Base-by-base conservation (phyloP, 768 basidiomycete species). In the Cystofilobasidium macerans region DNA sequence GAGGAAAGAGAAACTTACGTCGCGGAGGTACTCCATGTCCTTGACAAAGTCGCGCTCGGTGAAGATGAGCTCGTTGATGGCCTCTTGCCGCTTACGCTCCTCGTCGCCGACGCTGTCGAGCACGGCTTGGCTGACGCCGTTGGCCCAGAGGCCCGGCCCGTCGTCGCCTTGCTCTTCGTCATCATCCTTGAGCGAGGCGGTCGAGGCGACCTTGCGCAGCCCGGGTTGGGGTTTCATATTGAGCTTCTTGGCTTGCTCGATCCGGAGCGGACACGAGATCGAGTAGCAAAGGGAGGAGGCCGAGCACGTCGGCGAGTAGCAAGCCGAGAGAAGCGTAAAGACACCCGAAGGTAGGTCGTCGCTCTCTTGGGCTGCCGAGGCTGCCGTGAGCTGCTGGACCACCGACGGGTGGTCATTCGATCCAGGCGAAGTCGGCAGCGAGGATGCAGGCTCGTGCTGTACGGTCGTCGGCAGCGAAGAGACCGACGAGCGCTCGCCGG, bases 1-100 rank as follows among this genome's bases (percentile, higher is more conserved):
- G 40, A 47, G 28, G 43, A 5, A 5, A 24, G 22, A n/a, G 20
- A 26, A 16, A 68, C 67, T 45, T 35, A 68, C 67, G 45, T 68
- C 67, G 69, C 93, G 86, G 56, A 99, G 82, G 73, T 98, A 98
- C 77, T 99, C 95, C 84, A 98, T 84, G 77, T 97, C 95, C 64
- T 90, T 83, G 53, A 99, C 93, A 76, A 99, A 98, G 78, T 98
- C 95, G 32, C 93, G 83, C 75, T 98, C 95, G 11, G 95, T 99
- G 69, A 84, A 84, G 64, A 84, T 85, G 40, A 95, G 89, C 78
- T 99, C 95, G 73, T 98, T 97, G 79, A 99, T 98, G 26, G 90
- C 89, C 76, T 99, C 95, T 75, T 98, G 94, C 1, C 94, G 83
- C 76, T 83, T 92, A 82, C 93, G 95, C 80, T 99, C 94, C 30